phyloP scores from a whole-genome alignment of 2,329 filamentous ascomycete genomes.

The Arthrocladium fulminans region DNA sequence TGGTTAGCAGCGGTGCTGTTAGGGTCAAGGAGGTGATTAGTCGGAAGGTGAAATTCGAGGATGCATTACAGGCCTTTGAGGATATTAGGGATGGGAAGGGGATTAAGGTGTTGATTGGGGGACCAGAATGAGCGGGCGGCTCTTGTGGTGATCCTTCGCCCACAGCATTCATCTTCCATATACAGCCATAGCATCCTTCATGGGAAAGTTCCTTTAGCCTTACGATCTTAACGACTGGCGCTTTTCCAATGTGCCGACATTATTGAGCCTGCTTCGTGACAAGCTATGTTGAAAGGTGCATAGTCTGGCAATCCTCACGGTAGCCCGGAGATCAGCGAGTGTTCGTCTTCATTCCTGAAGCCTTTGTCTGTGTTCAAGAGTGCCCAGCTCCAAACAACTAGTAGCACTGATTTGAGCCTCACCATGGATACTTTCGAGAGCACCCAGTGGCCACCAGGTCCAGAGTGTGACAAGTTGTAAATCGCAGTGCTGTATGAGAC shows the following conservation, averaged over 20 bases:
- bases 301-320: background rate
- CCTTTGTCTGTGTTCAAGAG: too few species aligned
- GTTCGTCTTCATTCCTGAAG: background rate
- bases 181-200: too few species aligned
- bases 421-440: too few species aligned
- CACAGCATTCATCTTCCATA: background rate
- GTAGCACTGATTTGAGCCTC: too few species aligned
- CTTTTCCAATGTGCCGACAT: background rate
- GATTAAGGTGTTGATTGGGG: slow-evolving; percentile 40
- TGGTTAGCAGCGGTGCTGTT: slow-evolving; percentile 64
- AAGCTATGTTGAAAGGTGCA: background rate
- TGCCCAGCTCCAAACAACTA: too few species aligned
- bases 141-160: background rate
- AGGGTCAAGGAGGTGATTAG: slow-evolving; percentile 71
- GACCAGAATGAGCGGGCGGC: slow-evolving; percentile 23
- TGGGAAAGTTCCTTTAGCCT: too few species aligned
- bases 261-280: background rate
- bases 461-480: too few species aligned
- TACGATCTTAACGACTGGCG: too few species aligned
- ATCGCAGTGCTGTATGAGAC: too few species aligned
- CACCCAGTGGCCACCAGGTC: too few species aligned
- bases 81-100: slow-evolving; percentile 74
- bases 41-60: slow-evolving; percentile 63
- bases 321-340: background rate
- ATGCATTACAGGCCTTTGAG: slow-evolving; percentile 78